Percentiles rank a stretch among this genome's conserved stretches.
phyloP scores from a whole-genome alignment of 495 filamentous ascomycete genomes.

The Penicillium taxi region DNA sequence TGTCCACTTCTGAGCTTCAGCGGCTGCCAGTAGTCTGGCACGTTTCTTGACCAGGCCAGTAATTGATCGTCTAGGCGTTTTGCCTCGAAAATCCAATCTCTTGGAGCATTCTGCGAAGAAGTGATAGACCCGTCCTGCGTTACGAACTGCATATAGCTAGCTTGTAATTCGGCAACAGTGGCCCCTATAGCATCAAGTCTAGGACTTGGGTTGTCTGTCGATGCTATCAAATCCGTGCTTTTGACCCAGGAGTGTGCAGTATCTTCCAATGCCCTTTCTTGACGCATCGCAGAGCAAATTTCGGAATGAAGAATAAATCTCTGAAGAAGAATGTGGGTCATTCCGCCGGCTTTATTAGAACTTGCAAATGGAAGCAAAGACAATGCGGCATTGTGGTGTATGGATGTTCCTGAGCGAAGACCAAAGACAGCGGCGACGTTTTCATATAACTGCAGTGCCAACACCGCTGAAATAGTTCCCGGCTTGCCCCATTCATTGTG shows the following conservation, averaged over 20 bases:
- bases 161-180: conserved; percentile 7
- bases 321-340: not conserved
- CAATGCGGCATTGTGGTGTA: conserved; percentile 10
- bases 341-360: not conserved
- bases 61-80: conserved; percentile 3
- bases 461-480: conserved; percentile 8
- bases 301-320: conserved; percentile 6
- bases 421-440: conserved; percentile 7
- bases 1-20: conserved; percentile 5
- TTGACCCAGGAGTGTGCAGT: conserved; percentile 4
- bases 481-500: conserved; percentile 5
- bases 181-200: conserved; percentile 6
- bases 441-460: conserved; percentile 10
- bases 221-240: not conserved
- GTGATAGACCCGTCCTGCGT: not conserved
- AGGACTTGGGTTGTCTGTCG: conserved; percentile 3
- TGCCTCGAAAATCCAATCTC: conserved; percentile 7
- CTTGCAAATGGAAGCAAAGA: conserved; percentile 7
- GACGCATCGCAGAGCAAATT: conserved; percentile 4
- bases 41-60: conserved; percentile 4
- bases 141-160: conserved; percentile 1
- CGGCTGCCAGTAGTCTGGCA: conserved; percentile 6
- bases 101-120: not conserved
- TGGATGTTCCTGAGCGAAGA: conserved; percentile 1
- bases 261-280: not conserved